Evolutionary conservation across 2,329 filamentous ascomycete genomes (phyloP).

Genomic region (Sclerotinia subarctica): DNA sequence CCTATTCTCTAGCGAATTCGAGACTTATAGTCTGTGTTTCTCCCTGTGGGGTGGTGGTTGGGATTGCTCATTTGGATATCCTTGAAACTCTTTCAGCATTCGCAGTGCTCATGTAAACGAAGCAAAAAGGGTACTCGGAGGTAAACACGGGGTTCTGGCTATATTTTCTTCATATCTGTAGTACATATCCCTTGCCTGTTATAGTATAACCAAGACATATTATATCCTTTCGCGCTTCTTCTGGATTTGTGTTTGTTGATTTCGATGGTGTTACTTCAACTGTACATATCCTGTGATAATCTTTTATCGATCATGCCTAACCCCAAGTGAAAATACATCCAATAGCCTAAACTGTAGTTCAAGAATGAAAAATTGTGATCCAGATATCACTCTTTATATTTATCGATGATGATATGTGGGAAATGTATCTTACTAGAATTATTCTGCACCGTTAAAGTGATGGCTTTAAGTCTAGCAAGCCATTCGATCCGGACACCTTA

Average conservation of each 20-base stretch:
- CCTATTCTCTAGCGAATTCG: constrained; percentile 41
- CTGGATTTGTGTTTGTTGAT: not conserved
- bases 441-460: too few species aligned
- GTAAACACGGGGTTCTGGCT: too few species aligned
- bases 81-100: constrained; percentile 38
- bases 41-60: constrained; percentile 40
- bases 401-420: too few species aligned
- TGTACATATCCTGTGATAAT: not conserved
- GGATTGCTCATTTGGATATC: too few species aligned
- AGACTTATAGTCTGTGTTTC: constrained; percentile 46
- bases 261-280: not conserved
- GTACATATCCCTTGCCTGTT: too few species aligned
- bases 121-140: too few species aligned
- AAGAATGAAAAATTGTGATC: not conserved
- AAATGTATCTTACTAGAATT: too few species aligned
- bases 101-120: constrained; percentile 48
- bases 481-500: too few species aligned
- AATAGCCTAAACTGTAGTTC: not conserved
- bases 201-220: not conserved
- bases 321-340: not conserved
- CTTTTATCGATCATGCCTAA: not conserved
- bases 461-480: too few species aligned
- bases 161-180: too few species aligned
- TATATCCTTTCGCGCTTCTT: not conserved
- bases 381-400: not conserved